phyloP scores from a whole-genome alignment of 2,329 filamentous ascomycete genomes.

The Annulohypoxylon truncatum region DNA sequence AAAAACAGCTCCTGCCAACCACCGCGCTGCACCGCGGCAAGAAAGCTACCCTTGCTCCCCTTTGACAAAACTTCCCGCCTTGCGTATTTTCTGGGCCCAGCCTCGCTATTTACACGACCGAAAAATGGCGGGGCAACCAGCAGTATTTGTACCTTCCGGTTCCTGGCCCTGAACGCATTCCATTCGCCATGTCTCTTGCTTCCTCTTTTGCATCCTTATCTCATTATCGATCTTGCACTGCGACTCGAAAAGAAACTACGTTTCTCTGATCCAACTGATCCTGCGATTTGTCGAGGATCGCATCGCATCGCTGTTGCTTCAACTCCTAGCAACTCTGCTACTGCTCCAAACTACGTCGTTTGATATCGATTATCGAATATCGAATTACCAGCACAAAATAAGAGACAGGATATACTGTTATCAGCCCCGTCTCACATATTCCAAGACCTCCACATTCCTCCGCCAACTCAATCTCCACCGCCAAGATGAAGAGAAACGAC shows the following conservation, averaged over 20 bases:
- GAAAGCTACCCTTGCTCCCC: constrained; percentile 18
- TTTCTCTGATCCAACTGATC: not conserved
- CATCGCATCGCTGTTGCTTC: not conserved
- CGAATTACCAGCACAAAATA: not conserved
- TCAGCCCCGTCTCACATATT: not conserved
- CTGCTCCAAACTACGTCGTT: not conserved
- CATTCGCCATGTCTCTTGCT: constrained; percentile 7
- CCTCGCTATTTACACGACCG: constrained; percentile 53
- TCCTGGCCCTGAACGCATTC: constrained; percentile 17
- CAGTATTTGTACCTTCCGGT: constrained; percentile 51
- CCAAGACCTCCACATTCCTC: not conserved
- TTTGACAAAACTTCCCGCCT: constrained; percentile 42
- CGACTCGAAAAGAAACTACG: not conserved
- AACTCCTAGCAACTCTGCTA: not conserved
- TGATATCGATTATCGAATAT: not conserved
- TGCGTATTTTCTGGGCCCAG: constrained; percentile 50
- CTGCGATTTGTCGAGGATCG: not conserved
- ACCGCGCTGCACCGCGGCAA: constrained; percentile 18
- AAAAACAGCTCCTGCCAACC: constrained; percentile 21
- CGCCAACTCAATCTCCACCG: constrained; percentile 36
- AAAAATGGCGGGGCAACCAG: constrained; percentile 62
- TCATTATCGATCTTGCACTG: not conserved
- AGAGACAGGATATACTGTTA: not conserved
- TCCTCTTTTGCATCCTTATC: constrained; percentile 17
- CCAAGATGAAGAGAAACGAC: constrained; percentile 72